Evolutionary conservation across 2,329 filamentous ascomycete genomes (phyloP), one percentile per base, ranked within the genome.

Genomic region (Lasiodiplodia sp.): DNA sequence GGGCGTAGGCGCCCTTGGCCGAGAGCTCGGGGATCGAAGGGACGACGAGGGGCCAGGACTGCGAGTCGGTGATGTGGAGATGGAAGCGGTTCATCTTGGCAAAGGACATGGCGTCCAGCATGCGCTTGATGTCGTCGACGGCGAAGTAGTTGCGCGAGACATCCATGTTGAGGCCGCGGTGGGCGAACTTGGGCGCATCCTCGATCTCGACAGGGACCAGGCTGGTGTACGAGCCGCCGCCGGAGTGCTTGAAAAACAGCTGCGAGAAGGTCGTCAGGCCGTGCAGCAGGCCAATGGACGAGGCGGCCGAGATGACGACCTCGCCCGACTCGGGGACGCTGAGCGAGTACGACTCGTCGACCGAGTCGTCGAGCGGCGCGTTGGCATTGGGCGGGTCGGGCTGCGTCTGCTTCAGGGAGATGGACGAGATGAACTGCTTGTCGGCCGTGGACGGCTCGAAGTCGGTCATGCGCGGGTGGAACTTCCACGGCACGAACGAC

Each of bases 71-170:
- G 68, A 91, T 85, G 82, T 96, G 93, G 66, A 95, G 83, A 79
- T 96, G 93, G 68, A 96, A 85, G 6, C 89, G 86, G 80, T 96
- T 96, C 84, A 96, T 87, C 82, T 96, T 96, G 82, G 90, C 93
- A 86, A 89, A 93, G 1, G 91, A 83, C 72, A 92, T 80, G 51
- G 89, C 91, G 75, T 96, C 92, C 72, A 97, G 92, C 66, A 90
- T 92, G 63, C 89, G 88, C 75, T 90, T 85, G 72, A 97, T 90
- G 73, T 92, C 87, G 3, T 83, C 78, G 28, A 92, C 81, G 1
- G 87, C 85, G 79, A 91, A 92, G 81, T 86, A 96, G 75, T 89
- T 90, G 69, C 94, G 86, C 2, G 91, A 86, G 52, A 93, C 88
- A 75, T 97, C 94, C 73, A 97, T 83, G 73, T 96, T 90, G 66